Evolutionary conservation across 176 grass and related monocot genomes (phyloP), one percentile per base, ranked within the genome.

Genomic region (Oryza punctata): DNA sequence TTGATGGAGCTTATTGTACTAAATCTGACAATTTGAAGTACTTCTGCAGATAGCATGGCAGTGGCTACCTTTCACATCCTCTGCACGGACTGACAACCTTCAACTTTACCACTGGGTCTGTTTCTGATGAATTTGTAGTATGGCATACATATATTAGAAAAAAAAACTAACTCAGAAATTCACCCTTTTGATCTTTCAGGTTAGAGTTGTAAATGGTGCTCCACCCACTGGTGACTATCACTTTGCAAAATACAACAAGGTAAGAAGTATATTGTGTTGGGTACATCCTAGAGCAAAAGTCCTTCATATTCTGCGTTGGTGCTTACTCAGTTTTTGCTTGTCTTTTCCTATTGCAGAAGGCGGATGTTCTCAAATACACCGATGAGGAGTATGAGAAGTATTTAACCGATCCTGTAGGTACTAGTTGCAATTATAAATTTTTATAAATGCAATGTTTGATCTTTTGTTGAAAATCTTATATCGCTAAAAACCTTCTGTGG

Each of bases 311-410:
- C 10, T 69, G 71, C 59, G 12, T 57, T 46, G 28, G 5, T 0
- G 3, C 67, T 89, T 84, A 91, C 35, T 40, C 15, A 92, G 29
- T 57, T 78, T 82, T 15, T 54, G 3, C 73, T 86, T 79, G 47
- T 83, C 40, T n/a, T 72, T 84, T 80, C 10, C 41, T 86, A 70
- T 84, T 92, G 69, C 91, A 98, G 96, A 95, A 88, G 43, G 96
- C 87, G 60, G 96, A 98, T 67, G 73, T 98, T 78, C 82, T 95
- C 19, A 95, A 90, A 72, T 98, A 98, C 83, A 95, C 91, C 0
- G 89, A 88, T 67, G 93, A 98, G 78, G 96, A 98, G 87, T 98
- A 98, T n/a, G 93, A 96, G 85, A 98, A 98, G 81, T 87, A 87
- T 78, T 94, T 98, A 88, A 85, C 79, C 87, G 93, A 98, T 89